phyloP scores from a whole-genome alignment of 2,329 filamentous ascomycete species.

The Colletotrichum sp. region DNA sequence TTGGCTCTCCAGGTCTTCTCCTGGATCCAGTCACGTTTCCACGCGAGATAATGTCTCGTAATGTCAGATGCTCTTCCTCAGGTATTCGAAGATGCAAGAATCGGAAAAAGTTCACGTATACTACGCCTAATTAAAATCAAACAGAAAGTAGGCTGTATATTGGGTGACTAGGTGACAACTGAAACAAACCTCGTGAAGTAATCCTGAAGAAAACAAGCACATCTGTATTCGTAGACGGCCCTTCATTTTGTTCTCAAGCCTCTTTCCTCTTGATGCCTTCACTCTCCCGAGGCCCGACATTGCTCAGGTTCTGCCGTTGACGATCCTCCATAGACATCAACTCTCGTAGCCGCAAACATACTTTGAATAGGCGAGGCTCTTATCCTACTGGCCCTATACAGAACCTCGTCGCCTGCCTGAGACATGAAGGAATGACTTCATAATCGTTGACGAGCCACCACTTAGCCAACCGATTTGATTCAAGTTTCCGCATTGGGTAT shows the following conservation, averaged over 20 bases:
- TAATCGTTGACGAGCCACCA: neutral
- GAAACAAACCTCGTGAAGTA: neutral
- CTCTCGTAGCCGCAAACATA: neutral
- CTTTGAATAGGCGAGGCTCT: neutral
- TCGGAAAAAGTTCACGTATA: neutral
- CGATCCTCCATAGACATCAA: neutral
- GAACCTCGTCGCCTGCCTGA: neutral
- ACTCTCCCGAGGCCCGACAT: neutral
- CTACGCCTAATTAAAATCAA: neutral
- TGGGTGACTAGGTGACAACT: neutral
- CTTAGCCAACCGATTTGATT: neutral
- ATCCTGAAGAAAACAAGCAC: neutral
- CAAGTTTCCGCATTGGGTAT: neutral
- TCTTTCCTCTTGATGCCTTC: neutral
- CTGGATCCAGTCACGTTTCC: neutral
- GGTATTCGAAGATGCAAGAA: neutral
- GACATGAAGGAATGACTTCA: neutral
- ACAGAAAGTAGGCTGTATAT: neutral
- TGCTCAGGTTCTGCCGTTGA: neutral
- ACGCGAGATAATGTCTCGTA: neutral
- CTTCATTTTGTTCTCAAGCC: neutral
- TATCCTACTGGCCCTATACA: neutral
- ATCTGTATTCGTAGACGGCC: neutral
- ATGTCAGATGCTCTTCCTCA: too few species aligned
- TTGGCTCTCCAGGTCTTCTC: neutral